Evolutionary conservation across 805 yeast genomes (phyloP).

Genomic region (Kodamaea hsintzibuensis): DNA sequence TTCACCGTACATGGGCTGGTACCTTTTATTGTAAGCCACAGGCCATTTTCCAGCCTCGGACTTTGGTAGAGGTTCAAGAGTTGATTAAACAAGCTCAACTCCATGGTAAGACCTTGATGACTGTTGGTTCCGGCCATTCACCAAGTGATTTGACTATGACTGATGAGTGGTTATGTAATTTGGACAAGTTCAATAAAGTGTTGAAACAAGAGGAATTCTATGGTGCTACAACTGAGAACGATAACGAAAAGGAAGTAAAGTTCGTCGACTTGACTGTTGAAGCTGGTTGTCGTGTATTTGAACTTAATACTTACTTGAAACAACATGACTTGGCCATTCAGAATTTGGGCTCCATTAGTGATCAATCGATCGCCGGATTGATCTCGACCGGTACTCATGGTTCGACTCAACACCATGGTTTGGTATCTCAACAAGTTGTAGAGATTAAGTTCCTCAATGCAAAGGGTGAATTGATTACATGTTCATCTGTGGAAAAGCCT

Average conservation of each 20-base stretch:
- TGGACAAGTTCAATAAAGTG: slow-evolving; percentile 72
- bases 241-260: slow-evolving; percentile 40
- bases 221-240: slow-evolving; percentile 32
- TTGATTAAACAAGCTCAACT: slow-evolving; percentile 67
- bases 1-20: slow-evolving; percentile 86
- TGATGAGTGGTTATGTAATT: slow-evolving; percentile 80
- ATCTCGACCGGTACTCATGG: slow-evolving; percentile 98
- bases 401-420: slow-evolving; percentile 88
- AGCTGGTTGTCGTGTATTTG: slow-evolving; percentile 82
- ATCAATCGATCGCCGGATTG: slow-evolving; percentile 93
- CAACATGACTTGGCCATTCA: slow-evolving; percentile 75
- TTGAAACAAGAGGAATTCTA: slow-evolving; percentile 45
- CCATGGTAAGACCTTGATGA: slow-evolving; percentile 65
- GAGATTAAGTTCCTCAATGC: slow-evolving; percentile 74
- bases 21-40: slow-evolving; percentile 79
- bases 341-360: slow-evolving; percentile 90
- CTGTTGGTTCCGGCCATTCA: slow-evolving; percentile 93
- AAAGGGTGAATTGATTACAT: slow-evolving; percentile 66
- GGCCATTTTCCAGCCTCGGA: slow-evolving; percentile 74
- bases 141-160: slow-evolving; percentile 92
- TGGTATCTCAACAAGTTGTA: slow-evolving; percentile 85
- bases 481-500: slow-evolving; percentile 63
- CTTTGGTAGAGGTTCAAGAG: slow-evolving; percentile 63
- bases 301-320: slow-evolving; percentile 68
- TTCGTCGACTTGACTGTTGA: slow-evolving; percentile 92